Conservation (phyloP, 768 basidiomycete species). For the Suillus luteus region DNA sequence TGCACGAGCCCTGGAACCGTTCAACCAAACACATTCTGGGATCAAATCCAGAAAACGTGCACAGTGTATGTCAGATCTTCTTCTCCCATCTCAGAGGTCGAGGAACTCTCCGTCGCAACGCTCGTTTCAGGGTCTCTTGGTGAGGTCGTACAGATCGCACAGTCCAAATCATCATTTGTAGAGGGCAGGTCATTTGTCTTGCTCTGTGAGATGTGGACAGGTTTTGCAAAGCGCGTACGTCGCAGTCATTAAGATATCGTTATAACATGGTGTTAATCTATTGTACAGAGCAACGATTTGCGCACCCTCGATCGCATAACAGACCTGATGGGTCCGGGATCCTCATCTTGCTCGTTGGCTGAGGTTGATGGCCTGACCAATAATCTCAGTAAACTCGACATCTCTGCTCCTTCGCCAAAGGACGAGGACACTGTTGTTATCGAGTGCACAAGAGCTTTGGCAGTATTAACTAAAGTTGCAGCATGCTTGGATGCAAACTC, state of each 20-base stretch:
- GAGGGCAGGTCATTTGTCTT: constrained; percentile 54
- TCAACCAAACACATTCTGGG: constrained; percentile 65
- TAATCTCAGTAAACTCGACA: constrained; percentile 22
- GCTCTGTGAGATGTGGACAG: constrained; percentile 75
- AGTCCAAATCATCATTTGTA: constrained; percentile 45
- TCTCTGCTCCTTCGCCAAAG: background rate
- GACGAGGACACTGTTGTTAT: constrained; percentile 25
- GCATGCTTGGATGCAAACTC: constrained; percentile 32
- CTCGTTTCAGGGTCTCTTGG: constrained; percentile 46
- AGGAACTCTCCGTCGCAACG: constrained; percentile 24
- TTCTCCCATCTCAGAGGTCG: constrained; percentile 15
- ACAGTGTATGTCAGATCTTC: constrained; percentile 31
- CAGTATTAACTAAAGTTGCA: constrained; percentile 46
- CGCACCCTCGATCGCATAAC: constrained; percentile 49
- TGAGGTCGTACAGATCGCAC: constrained; percentile 43
- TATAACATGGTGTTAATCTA: background rate
- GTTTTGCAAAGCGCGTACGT: constrained; percentile 64
- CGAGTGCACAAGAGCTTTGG: constrained; percentile 44
- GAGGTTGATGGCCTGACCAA: constrained; percentile 22
- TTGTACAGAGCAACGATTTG: constrained; percentile 49
- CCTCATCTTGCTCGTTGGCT: constrained; percentile 8
- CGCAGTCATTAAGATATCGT: background rate
- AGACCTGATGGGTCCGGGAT: constrained; percentile 35
- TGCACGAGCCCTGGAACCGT: constrained; percentile 49
- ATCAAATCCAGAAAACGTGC: constrained; percentile 59